Evolutionary conservation across 306 rosid genomes (phyloP).

Genomic region (Fagus sylvatica): DNA sequence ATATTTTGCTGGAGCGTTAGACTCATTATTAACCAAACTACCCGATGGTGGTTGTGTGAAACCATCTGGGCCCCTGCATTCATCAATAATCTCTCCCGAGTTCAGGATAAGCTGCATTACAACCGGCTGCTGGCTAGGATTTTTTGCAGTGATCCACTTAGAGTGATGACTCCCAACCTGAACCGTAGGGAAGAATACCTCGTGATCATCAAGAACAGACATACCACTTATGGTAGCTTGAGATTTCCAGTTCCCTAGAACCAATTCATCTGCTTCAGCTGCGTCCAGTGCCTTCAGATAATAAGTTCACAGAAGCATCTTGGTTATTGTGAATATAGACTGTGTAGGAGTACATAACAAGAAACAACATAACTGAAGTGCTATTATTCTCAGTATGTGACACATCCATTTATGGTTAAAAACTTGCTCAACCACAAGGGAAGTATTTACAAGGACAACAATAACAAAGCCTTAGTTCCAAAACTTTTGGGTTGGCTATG

Average conservation of each 20-base stretch:
- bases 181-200: conserved; percentile 66
- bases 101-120: conserved; percentile 85
- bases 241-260: conserved; percentile 86
- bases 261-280: conserved; percentile 63
- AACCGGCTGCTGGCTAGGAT: conserved; percentile 83
- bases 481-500: no score
- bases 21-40: conserved; percentile 55
- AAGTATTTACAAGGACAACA: background rate
- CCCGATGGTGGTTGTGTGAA: conserved; percentile 62
- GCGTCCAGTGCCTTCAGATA: conserved; percentile 48
- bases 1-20: conserved; percentile 52
- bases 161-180: conserved; percentile 77
- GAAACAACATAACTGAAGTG: background rate
- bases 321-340: conserved; percentile 18
- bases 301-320: conserved; percentile 29
- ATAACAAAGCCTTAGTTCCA: no score
- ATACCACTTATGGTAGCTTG: conserved; percentile 51
- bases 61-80: conserved; percentile 61
- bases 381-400: conserved; percentile 2
- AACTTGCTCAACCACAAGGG: background rate
- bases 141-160: conserved; percentile 74
- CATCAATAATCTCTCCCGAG: conserved; percentile 67
- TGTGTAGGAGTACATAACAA: background rate
- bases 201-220: conserved; percentile 77
- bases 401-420: background rate